These are phyloP conservation scores for Mycena galericulata DNA, from an alignment of 768 basidiomycete genomes.

Conservation along the genomic window DNA sequence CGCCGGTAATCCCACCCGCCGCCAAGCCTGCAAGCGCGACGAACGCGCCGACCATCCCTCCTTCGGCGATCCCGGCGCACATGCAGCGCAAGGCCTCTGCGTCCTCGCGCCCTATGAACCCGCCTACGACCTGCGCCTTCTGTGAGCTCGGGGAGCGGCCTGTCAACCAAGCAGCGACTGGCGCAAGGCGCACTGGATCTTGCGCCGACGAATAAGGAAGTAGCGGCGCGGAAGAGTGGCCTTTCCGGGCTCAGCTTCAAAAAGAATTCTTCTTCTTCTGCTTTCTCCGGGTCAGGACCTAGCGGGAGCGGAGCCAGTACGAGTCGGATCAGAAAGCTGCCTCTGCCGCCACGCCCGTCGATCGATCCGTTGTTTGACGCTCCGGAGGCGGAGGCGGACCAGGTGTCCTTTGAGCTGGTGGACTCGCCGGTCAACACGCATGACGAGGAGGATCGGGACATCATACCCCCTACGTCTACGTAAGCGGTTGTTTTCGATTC, in stretches of 20 bases:
- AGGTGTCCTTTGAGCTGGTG: not conserved
- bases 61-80: conserved; percentile 8
- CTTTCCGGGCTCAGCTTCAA: conserved; percentile 47
- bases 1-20: not conserved
- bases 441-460: not conserved
- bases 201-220: conserved; percentile 39
- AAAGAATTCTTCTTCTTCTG: conserved; percentile 38
- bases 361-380: conserved; percentile 27
- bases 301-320: not conserved
- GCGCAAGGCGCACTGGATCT: conserved; percentile 40
- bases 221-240: conserved; percentile 8
- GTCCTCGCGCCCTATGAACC: conserved; percentile 1
- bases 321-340: not conserved
- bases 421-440: conserved; percentile 9
- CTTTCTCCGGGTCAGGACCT: no score
- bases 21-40: not conserved
- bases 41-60: no score
- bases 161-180: conserved; percentile 53
- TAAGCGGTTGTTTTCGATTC: conserved; percentile 5
- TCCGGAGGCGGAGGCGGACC: conserved; percentile 14
- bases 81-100: conserved; percentile 7
- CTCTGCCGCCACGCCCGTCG: conserved; percentile 7
- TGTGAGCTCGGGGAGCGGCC: conserved; percentile 40
- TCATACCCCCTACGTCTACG: conserved; percentile 9
- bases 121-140: not conserved